Conservation (phyloP, 176 grass and related monocot genomes). For the Saccharum spontaneum region DNA sequence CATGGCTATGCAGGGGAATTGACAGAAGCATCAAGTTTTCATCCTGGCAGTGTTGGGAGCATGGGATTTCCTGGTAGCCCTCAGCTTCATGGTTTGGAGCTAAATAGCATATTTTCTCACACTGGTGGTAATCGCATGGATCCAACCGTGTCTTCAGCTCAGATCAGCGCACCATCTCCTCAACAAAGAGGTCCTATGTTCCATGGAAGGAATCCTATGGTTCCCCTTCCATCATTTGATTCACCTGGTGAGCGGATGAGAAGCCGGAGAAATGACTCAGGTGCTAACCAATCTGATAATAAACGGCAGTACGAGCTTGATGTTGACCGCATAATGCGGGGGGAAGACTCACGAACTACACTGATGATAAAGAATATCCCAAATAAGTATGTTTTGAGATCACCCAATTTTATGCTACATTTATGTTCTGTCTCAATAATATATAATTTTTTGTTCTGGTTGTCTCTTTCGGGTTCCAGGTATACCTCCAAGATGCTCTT, state of each 20-base stretch:
- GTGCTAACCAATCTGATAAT: constrained; percentile 73
- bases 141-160: constrained; percentile 50
- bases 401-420: constrained; percentile 7
- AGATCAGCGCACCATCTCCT: constrained; percentile 63
- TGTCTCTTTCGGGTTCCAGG: constrained; percentile 44
- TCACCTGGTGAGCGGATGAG: constrained; percentile 64
- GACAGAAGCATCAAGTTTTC: constrained; percentile 51
- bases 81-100: constrained; percentile 64
- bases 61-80: constrained; percentile 75
- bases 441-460: neutral
- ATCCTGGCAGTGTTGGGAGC: constrained; percentile 66
- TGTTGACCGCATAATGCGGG: constrained; percentile 74
- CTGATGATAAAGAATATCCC: constrained; percentile 99
- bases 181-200: constrained; percentile 83
- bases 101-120: constrained; percentile 63
- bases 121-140: constrained; percentile 69
- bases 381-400: constrained; percentile 68
- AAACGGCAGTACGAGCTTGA: constrained; percentile 95
- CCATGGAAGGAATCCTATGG: constrained; percentile 76
- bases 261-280: constrained; percentile 66
- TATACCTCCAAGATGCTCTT: constrained; percentile 99
- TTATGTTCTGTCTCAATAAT: neutral
- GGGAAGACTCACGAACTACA: constrained; percentile 78
- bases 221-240: constrained; percentile 58
- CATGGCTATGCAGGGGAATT: constrained; percentile 52